Evolutionary conservation across 208 protist genomes (phyloP), one percentile per base, ranked within the genome.

Genomic region (Jaenimonas drosophilae): DNA sequence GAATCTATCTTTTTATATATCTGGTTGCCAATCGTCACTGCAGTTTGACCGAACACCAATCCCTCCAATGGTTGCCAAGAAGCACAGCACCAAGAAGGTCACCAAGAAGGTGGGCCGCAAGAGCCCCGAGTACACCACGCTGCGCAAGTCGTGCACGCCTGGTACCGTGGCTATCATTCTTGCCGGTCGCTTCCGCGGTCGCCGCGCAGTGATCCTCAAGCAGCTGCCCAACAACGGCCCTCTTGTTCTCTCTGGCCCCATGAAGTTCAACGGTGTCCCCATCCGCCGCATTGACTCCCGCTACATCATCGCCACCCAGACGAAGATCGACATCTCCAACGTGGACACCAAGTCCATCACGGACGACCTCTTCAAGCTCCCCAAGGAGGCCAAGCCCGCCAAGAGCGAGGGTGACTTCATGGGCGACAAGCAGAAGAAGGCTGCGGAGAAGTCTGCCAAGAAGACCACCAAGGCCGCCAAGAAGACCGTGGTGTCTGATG

Each of bases 271-370:
- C 68, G 97, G 97, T 75, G 97, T 99, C 34, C 97, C 97, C 31
- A 78, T 99, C 32, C 89, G 96, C 43, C 91, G 97, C 59, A 92
- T 99, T 50, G 79, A 98, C 76, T 95, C 96, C 59, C 78, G 86
- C 50, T 99, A 98, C 73, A 80, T 99, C 57, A 97, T 99, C 50
- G 96, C 96, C 46, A 99, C 98, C 31, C 97, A 86, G 56, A 98
- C 97, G 39, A 97, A 96, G 68, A 65, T 99, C 14, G 91, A 99
- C 49, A 53, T 99, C 31, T 73, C 65, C 30, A 30, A 33, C 41
- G 76, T 98, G 24, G 76, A 97, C 55, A 70, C 89, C 29, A 62
- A 42, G 21, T 47, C 34, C 48, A 85, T 88, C 69, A 88, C 67
- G 36, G 44, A 66, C 4, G 75, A 84, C 47, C 29, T 79, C 34